Conservation (phyloP, 768 basidiomycete genomes). For the Paxillus involutus region DNA sequence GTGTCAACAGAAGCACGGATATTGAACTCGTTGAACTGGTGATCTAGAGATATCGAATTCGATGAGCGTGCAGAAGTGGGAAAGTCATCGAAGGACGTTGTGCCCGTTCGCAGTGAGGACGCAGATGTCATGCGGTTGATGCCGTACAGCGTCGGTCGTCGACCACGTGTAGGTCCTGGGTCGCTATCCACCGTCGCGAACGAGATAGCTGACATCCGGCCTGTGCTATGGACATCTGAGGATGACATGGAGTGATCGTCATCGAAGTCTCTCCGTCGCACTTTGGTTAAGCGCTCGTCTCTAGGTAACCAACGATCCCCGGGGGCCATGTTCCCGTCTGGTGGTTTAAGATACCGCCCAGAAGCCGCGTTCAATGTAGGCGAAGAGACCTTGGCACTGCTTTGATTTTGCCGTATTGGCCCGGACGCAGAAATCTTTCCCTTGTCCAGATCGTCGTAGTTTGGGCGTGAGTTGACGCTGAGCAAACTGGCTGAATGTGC, state of each 20-base stretch:
- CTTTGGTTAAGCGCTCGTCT: constrained; percentile 70
- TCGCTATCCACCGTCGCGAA: constrained; percentile 86
- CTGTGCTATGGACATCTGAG: constrained; percentile 76
- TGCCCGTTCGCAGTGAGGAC: constrained; percentile 59
- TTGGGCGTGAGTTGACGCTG: constrained; percentile 37
- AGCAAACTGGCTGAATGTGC: constrained; percentile 40
- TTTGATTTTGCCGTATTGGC: constrained; percentile 61
- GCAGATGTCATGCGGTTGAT: constrained; percentile 77
- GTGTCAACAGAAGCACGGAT: constrained; percentile 68
- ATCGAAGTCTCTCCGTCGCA: constrained; percentile 79
- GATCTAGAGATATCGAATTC: constrained; percentile 75
- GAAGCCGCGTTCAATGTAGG: constrained; percentile 62
- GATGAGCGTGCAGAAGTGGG: constrained; percentile 74
- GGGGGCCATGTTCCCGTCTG: constrained; percentile 32
- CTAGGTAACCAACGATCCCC: constrained; percentile 49
- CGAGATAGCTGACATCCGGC: constrained; percentile 75
- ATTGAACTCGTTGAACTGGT: constrained; percentile 75
- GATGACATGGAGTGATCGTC: constrained; percentile 92
- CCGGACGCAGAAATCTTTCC: constrained; percentile 59
- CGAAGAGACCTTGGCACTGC: constrained; percentile 38
- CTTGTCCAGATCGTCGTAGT: constrained; percentile 33
- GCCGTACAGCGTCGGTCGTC: constrained; percentile 60
- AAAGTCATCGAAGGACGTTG: constrained; percentile 71
- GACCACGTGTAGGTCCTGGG: constrained; percentile 71
- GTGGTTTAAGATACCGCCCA: constrained; percentile 49